Conservation (phyloP, 495 filamentous ascomycete species). For the Penicillium steckii region DNA sequence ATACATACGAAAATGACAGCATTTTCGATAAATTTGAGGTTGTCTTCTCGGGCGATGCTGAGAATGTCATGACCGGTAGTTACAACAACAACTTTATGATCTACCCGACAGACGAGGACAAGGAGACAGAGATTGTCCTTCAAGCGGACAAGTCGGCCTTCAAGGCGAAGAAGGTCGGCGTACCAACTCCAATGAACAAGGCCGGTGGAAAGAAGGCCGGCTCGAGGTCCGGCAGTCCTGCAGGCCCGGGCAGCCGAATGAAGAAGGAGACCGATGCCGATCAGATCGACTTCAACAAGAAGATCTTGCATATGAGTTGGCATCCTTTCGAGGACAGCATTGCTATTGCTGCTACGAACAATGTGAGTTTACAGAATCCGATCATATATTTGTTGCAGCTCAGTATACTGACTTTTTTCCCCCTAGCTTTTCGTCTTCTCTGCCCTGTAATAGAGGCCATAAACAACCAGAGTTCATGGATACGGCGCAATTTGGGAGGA, state of each 20-base stretch:
- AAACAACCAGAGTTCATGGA: conserved; percentile 28
- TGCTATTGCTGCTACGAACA: conserved; percentile 98
- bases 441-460: conserved; percentile 66
- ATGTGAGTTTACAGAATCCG: conserved; percentile 64
- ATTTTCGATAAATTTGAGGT: conserved; percentile 99
- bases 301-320: conserved; percentile 99
- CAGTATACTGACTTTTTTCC: not conserved
- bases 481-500: conserved; percentile 26
- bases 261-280: conserved; percentile 98
- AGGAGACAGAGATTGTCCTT: conserved; percentile 94
- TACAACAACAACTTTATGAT: conserved; percentile 99
- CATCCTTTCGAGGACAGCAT: conserved; percentile 99
- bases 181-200: conserved; percentile 95
- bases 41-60: conserved; percentile 95
- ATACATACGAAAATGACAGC: conserved; percentile 98
- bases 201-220: conserved; percentile 77
- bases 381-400: not conserved
- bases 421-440: conserved; percentile 98
- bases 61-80: conserved; percentile 99
- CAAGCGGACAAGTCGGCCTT: conserved; percentile 99
- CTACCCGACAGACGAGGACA: conserved; percentile 91
- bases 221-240: conserved; percentile 86
- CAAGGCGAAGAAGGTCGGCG: conserved; percentile 99
- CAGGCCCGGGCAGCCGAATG: conserved; percentile 90
- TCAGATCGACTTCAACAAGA: conserved; percentile 99